Percentiles rank a stretch among this genome's conserved stretches.
Evolutionary conservation across 805 yeast species (phyloP).

Genomic region (Jamesozyma lodderae): DNA sequence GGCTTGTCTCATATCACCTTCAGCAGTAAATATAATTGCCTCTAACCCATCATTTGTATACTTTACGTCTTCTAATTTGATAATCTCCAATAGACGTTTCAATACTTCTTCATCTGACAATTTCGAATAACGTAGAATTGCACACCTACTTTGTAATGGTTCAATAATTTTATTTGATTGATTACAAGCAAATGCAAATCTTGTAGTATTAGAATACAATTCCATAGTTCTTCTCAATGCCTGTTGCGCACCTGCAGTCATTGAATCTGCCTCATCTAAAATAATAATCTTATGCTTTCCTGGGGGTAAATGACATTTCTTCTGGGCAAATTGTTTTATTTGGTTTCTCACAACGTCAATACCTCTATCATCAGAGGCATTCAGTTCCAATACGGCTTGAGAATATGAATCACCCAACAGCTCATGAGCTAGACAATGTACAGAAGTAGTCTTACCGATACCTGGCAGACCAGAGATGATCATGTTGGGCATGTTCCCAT

Average conservation of each 20-base stretch:
- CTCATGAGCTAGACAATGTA: slow-evolving; percentile 81
- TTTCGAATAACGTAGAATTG: slow-evolving; percentile 77
- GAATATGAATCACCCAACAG: slow-evolving; percentile 61
- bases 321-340: slow-evolving; percentile 93
- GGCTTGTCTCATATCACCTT: slow-evolving; percentile 99
- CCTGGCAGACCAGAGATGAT: slow-evolving; percentile 96
- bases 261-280: slow-evolving; percentile 90
- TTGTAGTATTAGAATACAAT: slow-evolving; percentile 84
- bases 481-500: slow-evolving; percentile 96
- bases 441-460: slow-evolving; percentile 92
- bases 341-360: slow-evolving; percentile 91
- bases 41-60: slow-evolving; percentile 84
- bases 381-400: slow-evolving; percentile 84
- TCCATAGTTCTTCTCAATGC: slow-evolving; percentile 94
- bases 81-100: slow-evolving; percentile 61
- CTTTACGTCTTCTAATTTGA: slow-evolving; percentile 60
- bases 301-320: slow-evolving; percentile 75
- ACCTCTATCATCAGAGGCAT: slow-evolving; percentile 96
- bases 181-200: slow-evolving; percentile 98
- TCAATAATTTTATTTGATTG: slow-evolving; percentile 91
- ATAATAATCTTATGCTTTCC: slow-evolving; percentile 91
- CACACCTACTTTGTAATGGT: slow-evolving; percentile 94
- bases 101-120: slow-evolving; percentile 80
- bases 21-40: slow-evolving; percentile 89
- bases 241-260: slow-evolving; percentile 96